A percentile compares a stretch with the other conserved stretches of the same genome.
Conservation (phyloP, 2,329 filamentous ascomycete species). For the Phoma sp. region DNA sequence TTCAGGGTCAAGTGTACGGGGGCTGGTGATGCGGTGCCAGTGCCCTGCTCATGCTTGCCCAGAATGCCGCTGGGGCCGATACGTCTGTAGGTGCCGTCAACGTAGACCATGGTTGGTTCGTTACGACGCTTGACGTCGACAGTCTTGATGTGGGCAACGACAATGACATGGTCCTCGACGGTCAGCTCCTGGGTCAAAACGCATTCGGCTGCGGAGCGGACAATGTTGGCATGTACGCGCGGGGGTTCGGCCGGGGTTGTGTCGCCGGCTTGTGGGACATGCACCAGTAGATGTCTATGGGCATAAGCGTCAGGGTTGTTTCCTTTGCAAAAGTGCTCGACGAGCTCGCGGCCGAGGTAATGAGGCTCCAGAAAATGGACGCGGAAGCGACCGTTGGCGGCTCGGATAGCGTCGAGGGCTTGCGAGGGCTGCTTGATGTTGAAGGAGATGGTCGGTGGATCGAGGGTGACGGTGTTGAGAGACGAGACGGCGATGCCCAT, state of each 20-base stretch:
- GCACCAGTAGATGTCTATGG: slow-evolving; percentile 20
- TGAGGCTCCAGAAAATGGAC: slow-evolving; percentile 58
- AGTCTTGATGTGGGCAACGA: slow-evolving; percentile 52
- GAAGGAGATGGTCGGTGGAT: slow-evolving; percentile 68
- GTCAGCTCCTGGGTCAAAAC: slow-evolving; percentile 45
- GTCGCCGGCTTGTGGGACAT: slow-evolving; percentile 13
- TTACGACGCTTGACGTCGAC: slow-evolving; percentile 10
- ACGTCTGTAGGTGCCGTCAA: slow-evolving; percentile 34
- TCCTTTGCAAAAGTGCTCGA: slow-evolving; percentile 39
- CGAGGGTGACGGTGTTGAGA: slow-evolving; percentile 65
- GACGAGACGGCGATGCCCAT: slow-evolving; percentile 66
- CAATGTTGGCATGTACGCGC: slow-evolving; percentile 18
- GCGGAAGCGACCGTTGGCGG: slow-evolving; percentile 51
- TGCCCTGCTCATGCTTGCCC: background rate
- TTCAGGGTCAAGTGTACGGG: too few relatives aligned
- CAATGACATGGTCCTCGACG: slow-evolving; percentile 57
- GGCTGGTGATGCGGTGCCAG: too few relatives aligned
- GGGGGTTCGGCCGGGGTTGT: slow-evolving; percentile 16
- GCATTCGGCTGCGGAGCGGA: slow-evolving; percentile 45
- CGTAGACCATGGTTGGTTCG: slow-evolving; percentile 32
- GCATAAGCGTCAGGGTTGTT: slow-evolving; percentile 35
- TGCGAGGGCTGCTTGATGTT: slow-evolving; percentile 65
- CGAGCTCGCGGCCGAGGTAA: slow-evolving; percentile 36
- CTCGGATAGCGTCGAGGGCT: slow-evolving; percentile 62
- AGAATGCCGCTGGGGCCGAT: slow-evolving; percentile 15